phyloP scores from a whole-genome alignment of 345 rosid species.

The Murraya koenigii region DNA sequence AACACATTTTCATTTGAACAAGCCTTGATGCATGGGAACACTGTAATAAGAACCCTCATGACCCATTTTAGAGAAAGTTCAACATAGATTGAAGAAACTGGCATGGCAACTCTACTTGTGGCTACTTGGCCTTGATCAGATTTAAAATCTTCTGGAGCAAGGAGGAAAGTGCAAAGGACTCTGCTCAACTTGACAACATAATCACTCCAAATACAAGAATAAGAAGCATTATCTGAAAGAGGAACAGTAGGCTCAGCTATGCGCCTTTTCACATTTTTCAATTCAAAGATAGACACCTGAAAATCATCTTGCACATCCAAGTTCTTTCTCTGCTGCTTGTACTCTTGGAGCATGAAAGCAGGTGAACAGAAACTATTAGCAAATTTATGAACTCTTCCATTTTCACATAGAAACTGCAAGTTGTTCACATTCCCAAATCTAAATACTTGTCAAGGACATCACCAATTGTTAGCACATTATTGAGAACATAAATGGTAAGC shows the following conservation, averaged over 20 bases:
- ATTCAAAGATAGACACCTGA: constrained; percentile 22
- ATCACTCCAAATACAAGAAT: constrained; percentile 46
- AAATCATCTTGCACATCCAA: constrained; percentile 24
- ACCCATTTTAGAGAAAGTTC: constrained; percentile 77
- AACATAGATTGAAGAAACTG: constrained; percentile 46
- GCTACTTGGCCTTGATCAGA: constrained; percentile 31
- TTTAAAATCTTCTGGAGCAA: constrained; percentile 41
- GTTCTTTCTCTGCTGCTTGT: constrained; percentile 37
- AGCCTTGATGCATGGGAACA: constrained; percentile 68
- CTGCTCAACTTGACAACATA: constrained; percentile 49
- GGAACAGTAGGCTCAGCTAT: constrained; percentile 28
- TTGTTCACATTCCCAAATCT: constrained; percentile 68
- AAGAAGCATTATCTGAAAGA: constrained; percentile 31
- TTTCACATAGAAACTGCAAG: constrained; percentile 70
- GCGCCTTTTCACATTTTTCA: constrained; percentile 11
- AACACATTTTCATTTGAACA: constrained; percentile 55
- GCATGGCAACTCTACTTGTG: constrained; percentile 27
- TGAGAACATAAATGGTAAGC: not conserved
- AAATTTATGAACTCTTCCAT: constrained; percentile 72
- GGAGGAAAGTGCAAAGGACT: constrained; percentile 58
- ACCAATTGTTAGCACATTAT: constrained; percentile 14
- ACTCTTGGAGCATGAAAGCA: constrained; percentile 61
- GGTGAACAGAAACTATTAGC: constrained; percentile 76
- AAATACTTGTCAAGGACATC: constrained; percentile 45
- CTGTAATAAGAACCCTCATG: constrained; percentile 51